These are phyloP conservation scores for Bonia amplexicaulis DNA, from an alignment of 176 grass and related monocot genomes.

Conservation along the genomic window DNA sequence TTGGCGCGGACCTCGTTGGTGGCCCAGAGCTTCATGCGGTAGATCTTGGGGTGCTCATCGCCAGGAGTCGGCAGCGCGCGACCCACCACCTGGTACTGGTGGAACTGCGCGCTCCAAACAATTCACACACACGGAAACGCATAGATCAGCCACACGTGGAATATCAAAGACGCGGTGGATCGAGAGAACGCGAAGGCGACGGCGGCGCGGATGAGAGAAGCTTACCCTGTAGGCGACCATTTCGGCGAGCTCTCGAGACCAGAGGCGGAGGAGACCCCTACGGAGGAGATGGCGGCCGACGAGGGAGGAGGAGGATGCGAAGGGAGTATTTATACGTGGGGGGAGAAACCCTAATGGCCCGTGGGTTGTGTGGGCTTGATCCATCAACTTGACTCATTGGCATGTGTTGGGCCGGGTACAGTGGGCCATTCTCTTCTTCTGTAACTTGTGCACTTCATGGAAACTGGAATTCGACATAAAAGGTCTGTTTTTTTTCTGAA, in stretches of 20 bases:
- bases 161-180: not conserved
- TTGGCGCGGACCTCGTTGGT: constrained; percentile 96
- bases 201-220: not conserved
- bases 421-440: not conserved
- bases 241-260: constrained; percentile 18
- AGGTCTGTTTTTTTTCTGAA: no score
- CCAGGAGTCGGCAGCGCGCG: constrained; percentile 65
- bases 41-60: constrained; percentile 94
- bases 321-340: constrained; percentile 6
- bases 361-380: not conserved
- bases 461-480: no score
- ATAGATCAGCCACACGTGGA: not conserved
- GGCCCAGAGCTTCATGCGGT: constrained; percentile 96
- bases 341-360: constrained; percentile 38
- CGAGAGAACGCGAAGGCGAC: not conserved
- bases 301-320: not conserved
- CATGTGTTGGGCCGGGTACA: not conserved
- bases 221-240: constrained; percentile 88
- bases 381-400: no score
- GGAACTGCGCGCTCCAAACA: constrained; percentile 56
- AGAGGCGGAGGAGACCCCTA: constrained; percentile 28
- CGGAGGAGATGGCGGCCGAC: constrained; percentile 33
- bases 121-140: not conserved
- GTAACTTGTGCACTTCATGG: no score
- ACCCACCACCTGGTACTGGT: constrained; percentile 99